Evolutionary conservation across 768 basidiomycete species (phyloP), one percentile per base, ranked within the genome.

Genomic region (Boletus tomentosulus): DNA sequence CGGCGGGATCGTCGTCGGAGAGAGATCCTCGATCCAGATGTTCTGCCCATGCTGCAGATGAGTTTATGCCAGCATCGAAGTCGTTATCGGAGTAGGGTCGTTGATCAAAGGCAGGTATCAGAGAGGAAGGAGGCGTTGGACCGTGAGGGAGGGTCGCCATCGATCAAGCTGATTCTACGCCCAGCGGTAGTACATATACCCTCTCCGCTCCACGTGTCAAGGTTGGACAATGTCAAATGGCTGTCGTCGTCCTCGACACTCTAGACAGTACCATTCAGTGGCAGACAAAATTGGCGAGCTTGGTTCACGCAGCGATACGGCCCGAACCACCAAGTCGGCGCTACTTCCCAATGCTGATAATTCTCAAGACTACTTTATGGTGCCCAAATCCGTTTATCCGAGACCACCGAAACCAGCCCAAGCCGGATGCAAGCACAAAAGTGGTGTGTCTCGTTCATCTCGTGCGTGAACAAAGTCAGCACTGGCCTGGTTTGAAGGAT

Each of bases 31-130:
- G 65, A 56, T 78, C 79, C 13, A 80, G 71, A 60, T 81, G 78
- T 54, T 81, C 85, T 24, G 87, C 85, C 89, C 88, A 92, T 11
- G 86, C 89, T 6, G 78, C 69, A 1, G 89, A 90, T 11, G 86
- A 77, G 70, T 91, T 89, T 67, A 91, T 78, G 4, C 89, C 88
- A 1, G 83, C 80, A 65, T 90, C 89, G 61, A 91, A 89, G 47
- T 82, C 81, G 38, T 61, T 53, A 37, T 62, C 59, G 8, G 68
- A 62, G 52, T 34, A 51, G 41, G 59, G 64, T 42, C 58, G 75
- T 37, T 35, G 74, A 73, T 38, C 62, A 44, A 57, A 56, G 7
- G 48, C 57, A 25, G 45, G 60, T 46, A 55, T 46, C 3, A 45
- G 51, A 33, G 45, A 16, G 16, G 54, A 28, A 35, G 52, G 39